Evolutionary conservation across 306 rosid genomes (phyloP), one percentile per base, ranked within the genome.

Genomic region (Cucumis cinereus): DNA sequence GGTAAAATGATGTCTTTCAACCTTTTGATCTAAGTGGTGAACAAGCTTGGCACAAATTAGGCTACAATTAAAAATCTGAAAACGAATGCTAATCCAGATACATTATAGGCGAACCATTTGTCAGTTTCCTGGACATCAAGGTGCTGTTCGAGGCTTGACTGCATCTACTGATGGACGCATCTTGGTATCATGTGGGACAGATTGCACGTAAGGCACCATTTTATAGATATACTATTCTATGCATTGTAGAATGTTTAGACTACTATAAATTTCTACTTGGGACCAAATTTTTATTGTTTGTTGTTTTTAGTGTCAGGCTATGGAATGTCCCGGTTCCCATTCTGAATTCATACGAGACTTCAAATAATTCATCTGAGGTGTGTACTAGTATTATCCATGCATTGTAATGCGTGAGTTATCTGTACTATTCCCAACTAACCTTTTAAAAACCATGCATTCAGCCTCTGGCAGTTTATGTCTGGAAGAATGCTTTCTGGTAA

Each of bases 151-250:
- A 81, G 99, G 99, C 79, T 69, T 92, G 68, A 84, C 97, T 17
- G 88, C 63, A 67, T 89, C 96, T 72, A 85, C 93, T 14, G 95
- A 94, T 89, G 99, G 97, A 47, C 82, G 50, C 49, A 76, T 86
- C 78, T 90, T 94, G 75, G 87, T 94, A 77, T 94, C 99, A 66
- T 94, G 99, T 81, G 97, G 99, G 77, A 86, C 93, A 56, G 97
- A 94, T 90, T 83, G 88, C 90, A 85, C 81, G 99, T 94, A 88
- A 87, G 90, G 19, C 80, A 55, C 79, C 77, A 76, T 43, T 66
- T 24, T 63, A 2, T 61, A 30, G 53, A 23, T 56, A 0, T 8
- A 5, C 9, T 20, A 63, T 36, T 38, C 12, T 23, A 64, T 57
- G 3, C n/a, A 14, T 13, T 49, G 9, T 47, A 26, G 41, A 71